Base-by-base conservation (phyloP, 805 yeast genomes). In the Metschnikowia arizonensis region DNA sequence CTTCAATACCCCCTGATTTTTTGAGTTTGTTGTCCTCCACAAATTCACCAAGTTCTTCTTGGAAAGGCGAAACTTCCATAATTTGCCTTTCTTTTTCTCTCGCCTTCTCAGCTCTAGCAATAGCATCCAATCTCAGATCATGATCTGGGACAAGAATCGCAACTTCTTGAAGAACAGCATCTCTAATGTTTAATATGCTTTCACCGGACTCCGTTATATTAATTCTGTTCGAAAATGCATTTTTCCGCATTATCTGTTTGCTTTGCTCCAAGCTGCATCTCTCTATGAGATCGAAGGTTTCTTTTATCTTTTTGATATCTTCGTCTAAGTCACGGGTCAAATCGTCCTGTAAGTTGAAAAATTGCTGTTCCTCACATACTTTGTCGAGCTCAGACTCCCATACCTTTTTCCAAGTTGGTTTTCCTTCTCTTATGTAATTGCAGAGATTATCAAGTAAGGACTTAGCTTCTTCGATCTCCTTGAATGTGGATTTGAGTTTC, bases 341-440 rank as follows among this genome's bases (percentile, higher is more conserved):
- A 49, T 88, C 96, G 56, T 88, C 97, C 63, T 91, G 97, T 15
- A 88, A 74, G 45, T 86, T 86, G 66, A 90, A 81, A 62, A 88
- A 88, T 53, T 91, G 95, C 62, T 93, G 98, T 58, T 90, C 97
- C 57, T 88, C 96, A 52, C 96, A 85, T 11, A 93, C 91, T 30
- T 83, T 83, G 49, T 88, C 93, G 45, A 93, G 74, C 59, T 89
- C 97, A 4, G 83, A 70, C 60, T 90, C 97, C 97, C 99, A 91
- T 7, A 88, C 83, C 53, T 79, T 79, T 59, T 87, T 86, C 96
- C 98, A 89, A 26, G 79, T 81, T 5, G 89, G 83, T 52, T 85
- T 85, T 59, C 89, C 98, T 4, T 71, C 69, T 1, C 64, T 57
- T 32, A 93, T 82, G 57, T 79, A 88, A 4, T 65, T 66, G n/a